Evolutionary conservation across 139 green algal species (phyloP).

Genomic region (Bryopsis sp.): DNA sequence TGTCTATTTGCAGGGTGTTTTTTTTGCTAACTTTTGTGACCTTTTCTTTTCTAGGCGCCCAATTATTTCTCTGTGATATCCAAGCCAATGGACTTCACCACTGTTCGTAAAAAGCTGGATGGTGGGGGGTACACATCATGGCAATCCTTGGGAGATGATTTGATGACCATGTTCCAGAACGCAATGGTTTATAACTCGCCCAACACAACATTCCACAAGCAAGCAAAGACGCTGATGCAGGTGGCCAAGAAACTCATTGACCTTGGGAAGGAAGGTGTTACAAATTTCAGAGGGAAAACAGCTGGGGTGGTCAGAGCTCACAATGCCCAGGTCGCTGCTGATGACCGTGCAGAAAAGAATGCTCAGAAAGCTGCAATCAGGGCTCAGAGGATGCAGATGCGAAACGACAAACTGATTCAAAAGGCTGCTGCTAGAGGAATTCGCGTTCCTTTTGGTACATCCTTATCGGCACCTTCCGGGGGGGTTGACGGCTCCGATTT

Average conservation of each 20-base stretch:
- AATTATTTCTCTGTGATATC: constrained; percentile 27
- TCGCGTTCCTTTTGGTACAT: constrained; percentile 1
- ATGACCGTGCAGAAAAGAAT: constrained; percentile 21
- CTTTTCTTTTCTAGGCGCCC: constrained; percentile 19
- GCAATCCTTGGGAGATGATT: constrained; percentile 18
- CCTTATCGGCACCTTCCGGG: not conserved
- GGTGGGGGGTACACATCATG: constrained; percentile 20
- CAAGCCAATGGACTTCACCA: constrained; percentile 31
- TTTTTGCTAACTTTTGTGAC: not conserved
- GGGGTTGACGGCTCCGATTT: not conserved
- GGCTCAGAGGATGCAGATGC: constrained; percentile 14
- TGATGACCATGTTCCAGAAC: constrained; percentile 30
- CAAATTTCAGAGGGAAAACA: constrained; percentile 26
- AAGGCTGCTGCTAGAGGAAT: constrained; percentile 14
- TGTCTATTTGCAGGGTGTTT: not conserved
- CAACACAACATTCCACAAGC: constrained; percentile 21
- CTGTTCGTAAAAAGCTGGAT: constrained; percentile 24
- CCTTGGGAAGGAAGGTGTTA: constrained; percentile 17
- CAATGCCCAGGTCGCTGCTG: constrained; percentile 20
- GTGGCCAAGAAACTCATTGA: constrained; percentile 26
- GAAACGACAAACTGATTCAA: constrained; percentile 15
- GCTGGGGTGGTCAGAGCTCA: constrained; percentile 20
- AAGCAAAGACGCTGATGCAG: constrained; percentile 27
- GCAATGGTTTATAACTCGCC: constrained; percentile 24
- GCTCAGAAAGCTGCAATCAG: constrained; percentile 15